Percentiles rank a stretch among this genome's conserved stretches.
Conservation (phyloP, 176 grass and related monocot genomes). For the Phragmites australis region DNA sequence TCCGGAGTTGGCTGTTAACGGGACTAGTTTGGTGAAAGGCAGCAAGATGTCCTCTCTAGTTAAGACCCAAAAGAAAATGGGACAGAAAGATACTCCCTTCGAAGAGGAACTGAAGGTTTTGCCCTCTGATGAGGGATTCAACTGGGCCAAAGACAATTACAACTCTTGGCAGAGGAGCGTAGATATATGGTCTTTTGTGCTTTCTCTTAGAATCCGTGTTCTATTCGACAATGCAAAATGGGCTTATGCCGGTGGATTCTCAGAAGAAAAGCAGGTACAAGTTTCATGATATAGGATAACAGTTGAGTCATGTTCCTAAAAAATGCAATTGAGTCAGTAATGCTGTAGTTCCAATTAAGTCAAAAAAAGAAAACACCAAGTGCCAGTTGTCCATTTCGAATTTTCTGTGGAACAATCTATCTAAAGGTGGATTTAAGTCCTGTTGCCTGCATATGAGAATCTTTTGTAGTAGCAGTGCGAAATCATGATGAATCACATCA, state of each 20-base stretch:
- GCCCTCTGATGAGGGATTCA: conserved; percentile 93
- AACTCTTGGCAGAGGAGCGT: conserved; percentile 75
- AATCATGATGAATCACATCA: background rate
- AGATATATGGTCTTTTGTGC: conserved; percentile 94
- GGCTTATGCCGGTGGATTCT: conserved; percentile 80
- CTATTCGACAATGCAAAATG: conserved; percentile 93
- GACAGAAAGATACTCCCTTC: conserved; percentile 44
- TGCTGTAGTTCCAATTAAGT: background rate
- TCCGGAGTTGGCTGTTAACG: conserved; percentile 48
- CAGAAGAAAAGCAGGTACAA: conserved; percentile 80
- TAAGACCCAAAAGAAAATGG: conserved; percentile 52
- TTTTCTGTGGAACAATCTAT: background rate
- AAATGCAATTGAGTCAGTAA: background rate
- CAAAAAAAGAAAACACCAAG: background rate
- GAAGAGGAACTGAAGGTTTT: conserved; percentile 80
- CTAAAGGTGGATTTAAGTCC: conserved; percentile 7
- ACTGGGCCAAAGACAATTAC: conserved; percentile 92
- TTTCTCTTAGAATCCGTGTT: conserved; percentile 72
- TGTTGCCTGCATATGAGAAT: conserved; percentile 8
- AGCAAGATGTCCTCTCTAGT: conserved; percentile 55
- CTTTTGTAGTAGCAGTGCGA: background rate
- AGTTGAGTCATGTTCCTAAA: background rate
- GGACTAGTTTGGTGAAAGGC: conserved; percentile 69
- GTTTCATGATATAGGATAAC: conserved; percentile 14
- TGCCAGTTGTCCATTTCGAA: background rate